A percentile compares a stretch with the other conserved stretches of the same genome.
These are phyloP conservation scores for Craterostigma plantagineum DNA, from an alignment of 257 asterid species.

Conservation along the genomic window DNA sequence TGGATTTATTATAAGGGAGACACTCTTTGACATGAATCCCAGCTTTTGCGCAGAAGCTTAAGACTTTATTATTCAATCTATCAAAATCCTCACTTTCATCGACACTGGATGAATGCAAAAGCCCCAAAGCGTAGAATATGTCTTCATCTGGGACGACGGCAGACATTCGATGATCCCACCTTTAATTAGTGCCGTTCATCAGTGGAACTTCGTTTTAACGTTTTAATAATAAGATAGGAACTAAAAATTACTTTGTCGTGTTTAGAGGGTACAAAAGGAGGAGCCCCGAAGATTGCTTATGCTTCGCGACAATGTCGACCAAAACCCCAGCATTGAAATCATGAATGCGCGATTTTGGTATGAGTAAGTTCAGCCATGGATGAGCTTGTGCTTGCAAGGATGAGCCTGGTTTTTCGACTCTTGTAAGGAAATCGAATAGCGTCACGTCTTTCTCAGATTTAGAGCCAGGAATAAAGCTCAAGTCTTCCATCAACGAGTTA, in stretches of 20 bases:
- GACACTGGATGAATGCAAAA: conserved; percentile 12
- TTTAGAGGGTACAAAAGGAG: conserved; percentile 54
- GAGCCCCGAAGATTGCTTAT: conserved; percentile 23
- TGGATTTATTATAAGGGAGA: conserved; percentile 18
- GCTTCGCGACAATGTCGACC: conserved; percentile 26
- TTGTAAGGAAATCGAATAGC: no score
- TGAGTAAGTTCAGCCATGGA: conserved; percentile 72
- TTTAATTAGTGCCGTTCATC: not conserved
- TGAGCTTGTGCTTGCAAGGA: conserved; percentile 23
- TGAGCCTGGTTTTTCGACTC: no score
- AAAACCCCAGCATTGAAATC: conserved; percentile 48
- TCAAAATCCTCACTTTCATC: conserved; percentile 10
- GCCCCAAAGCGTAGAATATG: conserved; percentile 16
- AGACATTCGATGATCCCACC: conserved; percentile 28
- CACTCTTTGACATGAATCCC: conserved; percentile 27
- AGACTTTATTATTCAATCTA: conserved; percentile 13
- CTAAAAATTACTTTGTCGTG: conserved; percentile 21
- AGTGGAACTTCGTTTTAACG: not conserved
- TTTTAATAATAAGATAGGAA: not conserved
- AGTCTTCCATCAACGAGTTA: no score
- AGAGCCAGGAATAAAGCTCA: no score
- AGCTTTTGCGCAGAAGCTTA: conserved; percentile 11
- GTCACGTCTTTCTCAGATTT: no score
- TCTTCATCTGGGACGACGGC: conserved; percentile 26
- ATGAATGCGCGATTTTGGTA: conserved; percentile 41